Conservation (phyloP, 2,329 filamentous ascomycete species). For the Tetracladium maxilliforme region DNA sequence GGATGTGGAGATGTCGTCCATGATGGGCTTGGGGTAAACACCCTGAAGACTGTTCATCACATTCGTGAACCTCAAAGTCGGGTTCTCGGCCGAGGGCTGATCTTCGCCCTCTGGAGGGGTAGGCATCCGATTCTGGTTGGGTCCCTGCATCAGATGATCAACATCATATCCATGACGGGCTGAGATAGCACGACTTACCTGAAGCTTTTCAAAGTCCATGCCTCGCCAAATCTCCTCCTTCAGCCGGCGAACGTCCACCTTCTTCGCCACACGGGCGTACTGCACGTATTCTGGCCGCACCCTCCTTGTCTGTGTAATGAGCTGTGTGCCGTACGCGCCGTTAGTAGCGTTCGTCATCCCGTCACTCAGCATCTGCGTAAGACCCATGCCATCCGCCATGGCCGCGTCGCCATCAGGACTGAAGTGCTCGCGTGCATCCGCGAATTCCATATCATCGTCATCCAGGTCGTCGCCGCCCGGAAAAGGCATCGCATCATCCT, state of each 20-base stretch:
- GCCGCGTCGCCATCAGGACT: slow-evolving; percentile 39
- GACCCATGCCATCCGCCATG: slow-evolving; percentile 27
- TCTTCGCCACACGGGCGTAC: slow-evolving; percentile 56
- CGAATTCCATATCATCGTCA: slow-evolving; percentile 61
- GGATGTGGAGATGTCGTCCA: slow-evolving; percentile 90
- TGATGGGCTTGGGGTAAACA: slow-evolving; percentile 72
- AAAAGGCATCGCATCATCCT: slow-evolving; percentile 67
- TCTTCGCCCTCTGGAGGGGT: slow-evolving; percentile 25
- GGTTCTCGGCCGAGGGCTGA: slow-evolving; percentile 8
- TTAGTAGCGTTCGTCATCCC: slow-evolving; percentile 24
- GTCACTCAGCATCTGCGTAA: slow-evolving; percentile 33
- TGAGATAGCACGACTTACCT: slow-evolving; percentile 22
- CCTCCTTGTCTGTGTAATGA: slow-evolving; percentile 49
- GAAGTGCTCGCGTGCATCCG: slow-evolving; percentile 68
- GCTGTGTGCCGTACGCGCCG: slow-evolving; percentile 44
- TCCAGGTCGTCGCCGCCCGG: slow-evolving; percentile 40
- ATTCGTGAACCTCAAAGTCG: slow-evolving; percentile 66
- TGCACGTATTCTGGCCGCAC: slow-evolving; percentile 55
- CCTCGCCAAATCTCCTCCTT: slow-evolving; percentile 61
- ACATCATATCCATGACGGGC: slow-evolving; percentile 1
- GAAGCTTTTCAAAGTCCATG: slow-evolving; percentile 38
- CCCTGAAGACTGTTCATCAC: slow-evolving; percentile 80
- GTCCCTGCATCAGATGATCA: slow-evolving; percentile 8
- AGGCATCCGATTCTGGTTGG: slow-evolving; percentile 13
- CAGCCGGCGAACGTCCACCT: slow-evolving; percentile 52